Conservation (phyloP, 2,329 filamentous ascomycete genomes). For the Beauveria brongniartii region DNA sequence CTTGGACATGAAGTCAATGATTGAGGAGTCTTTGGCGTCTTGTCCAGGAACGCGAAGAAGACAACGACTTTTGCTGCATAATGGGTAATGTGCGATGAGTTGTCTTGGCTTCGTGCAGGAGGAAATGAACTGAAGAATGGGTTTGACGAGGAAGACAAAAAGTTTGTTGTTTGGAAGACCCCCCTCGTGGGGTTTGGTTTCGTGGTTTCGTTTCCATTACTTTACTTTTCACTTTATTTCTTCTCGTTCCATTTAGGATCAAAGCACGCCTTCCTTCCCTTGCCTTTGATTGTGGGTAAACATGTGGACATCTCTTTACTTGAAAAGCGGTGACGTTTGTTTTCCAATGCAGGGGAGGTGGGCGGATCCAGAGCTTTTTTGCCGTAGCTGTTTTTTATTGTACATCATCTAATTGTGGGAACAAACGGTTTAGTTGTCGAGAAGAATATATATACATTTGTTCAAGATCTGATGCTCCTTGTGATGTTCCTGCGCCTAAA, state of each 20-base stretch:
- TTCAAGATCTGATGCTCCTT: neutral
- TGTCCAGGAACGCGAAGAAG: neutral
- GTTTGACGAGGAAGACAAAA: slow-evolving; percentile 10
- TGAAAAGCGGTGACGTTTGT: neutral
- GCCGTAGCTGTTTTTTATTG: slow-evolving; percentile 20
- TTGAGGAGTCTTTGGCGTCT: slow-evolving; percentile 5
- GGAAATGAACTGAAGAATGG: slow-evolving; percentile 5
- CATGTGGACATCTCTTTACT: no score
- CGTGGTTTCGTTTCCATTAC: neutral
- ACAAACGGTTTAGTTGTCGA: slow-evolving; percentile 9
- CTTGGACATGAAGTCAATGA: slow-evolving; percentile 8
- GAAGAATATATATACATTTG: slow-evolving; percentile 12
- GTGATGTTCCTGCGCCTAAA: neutral
- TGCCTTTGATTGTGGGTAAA: neutral
- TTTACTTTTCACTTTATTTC: neutral
- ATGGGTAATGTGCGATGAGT: slow-evolving; percentile 5
- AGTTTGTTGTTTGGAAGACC: slow-evolving; percentile 4
- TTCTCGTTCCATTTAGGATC: slow-evolving; percentile 9
- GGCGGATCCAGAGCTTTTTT: slow-evolving; percentile 15
- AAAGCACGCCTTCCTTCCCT: neutral
- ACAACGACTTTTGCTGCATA: neutral
- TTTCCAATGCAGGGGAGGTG: neutral
- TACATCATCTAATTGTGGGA: slow-evolving; percentile 20
- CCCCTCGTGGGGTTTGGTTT: neutral
- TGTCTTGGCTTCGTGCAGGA: slow-evolving; percentile 1